A percentile compares a stretch with the other conserved stretches of the same genome.
Evolutionary conservation across 306 rosid species (phyloP).

Genomic region (Glycine soja): DNA sequence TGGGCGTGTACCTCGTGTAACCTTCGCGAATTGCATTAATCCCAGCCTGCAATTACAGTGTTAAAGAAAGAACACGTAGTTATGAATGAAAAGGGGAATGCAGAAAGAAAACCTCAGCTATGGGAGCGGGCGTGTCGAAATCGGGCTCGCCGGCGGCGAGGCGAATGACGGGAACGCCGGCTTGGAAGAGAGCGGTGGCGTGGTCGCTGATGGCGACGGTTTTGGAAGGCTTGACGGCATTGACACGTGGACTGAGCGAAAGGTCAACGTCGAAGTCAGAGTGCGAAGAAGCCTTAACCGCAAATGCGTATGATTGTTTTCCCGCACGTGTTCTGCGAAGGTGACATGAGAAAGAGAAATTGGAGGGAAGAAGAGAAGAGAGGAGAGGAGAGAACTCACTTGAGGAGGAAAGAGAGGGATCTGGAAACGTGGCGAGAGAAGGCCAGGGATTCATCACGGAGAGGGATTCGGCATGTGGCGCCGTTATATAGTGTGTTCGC

Average conservation of each 20-base stretch:
- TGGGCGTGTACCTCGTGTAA: slow-evolving; percentile 78
- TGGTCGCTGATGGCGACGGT: slow-evolving; percentile 86
- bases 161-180: slow-evolving; percentile 88
- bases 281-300: slow-evolving; percentile 52
- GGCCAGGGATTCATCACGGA: background rate
- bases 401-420: slow-evolving; percentile 39
- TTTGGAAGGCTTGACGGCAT: slow-evolving; percentile 82
- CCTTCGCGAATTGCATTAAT: slow-evolving; percentile 92
- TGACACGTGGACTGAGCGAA: slow-evolving; percentile 83
- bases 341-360: background rate
- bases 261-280: slow-evolving; percentile 58
- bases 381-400: background rate
- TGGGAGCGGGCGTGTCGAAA: slow-evolving; percentile 82
- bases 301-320: slow-evolving; percentile 23
- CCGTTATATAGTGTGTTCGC: background rate
- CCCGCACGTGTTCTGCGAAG: slow-evolving; percentile 27
- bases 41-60: slow-evolving; percentile 69
- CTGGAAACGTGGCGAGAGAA: slow-evolving; percentile 14
- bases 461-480: slow-evolving; percentile 2
- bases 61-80: background rate
- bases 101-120: slow-evolving; percentile 61
- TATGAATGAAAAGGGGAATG: background rate
- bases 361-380: background rate
- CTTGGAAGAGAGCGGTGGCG: slow-evolving; percentile 84
- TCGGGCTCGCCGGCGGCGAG: slow-evolving; percentile 95